Evolutionary conservation across 2,329 filamentous ascomycete genomes (phyloP), one percentile per base, ranked within the genome.

Genomic region (Ascochyta rabiei): DNA sequence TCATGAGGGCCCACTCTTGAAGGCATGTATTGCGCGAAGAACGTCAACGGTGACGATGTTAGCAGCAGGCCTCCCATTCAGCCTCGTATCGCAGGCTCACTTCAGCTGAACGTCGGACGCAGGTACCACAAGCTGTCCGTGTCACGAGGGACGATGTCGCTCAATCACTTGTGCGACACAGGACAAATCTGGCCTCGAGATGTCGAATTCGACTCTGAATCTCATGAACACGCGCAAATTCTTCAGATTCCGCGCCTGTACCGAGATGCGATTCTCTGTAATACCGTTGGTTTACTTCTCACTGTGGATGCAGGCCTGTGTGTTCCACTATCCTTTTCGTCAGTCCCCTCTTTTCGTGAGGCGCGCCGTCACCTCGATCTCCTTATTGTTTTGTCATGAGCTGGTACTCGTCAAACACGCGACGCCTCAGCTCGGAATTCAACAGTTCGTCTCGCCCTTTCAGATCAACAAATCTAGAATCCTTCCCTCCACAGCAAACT

Each of bases 11-110:
- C 52, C 52, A 50, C 54, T 38, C 10, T 31, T n/a, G 23, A 31
- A 44, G 42, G 38, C 43, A 52, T 50, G 42, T 53, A 47, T 56
- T 57, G 56, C 49, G 44, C 46, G 47, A 39, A 56, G 33, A 60
- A 61, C 61, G 62, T 62, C 60, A 63, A 62, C 26, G 45, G 58
- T 65, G 62, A 66, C 62, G 62, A 60, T 60, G 42, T 19, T 50
- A 47, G 45, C 44, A 43, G 41, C 30, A 47, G 37, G 23, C 48
- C 33, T 51, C 38, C 53, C 33, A 19, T 58, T 49, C 55, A 61
- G 60, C 60, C 55, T 62, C 60, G 52, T 39, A 30, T 38, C 38
- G 35, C 34, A 35, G 35, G 34, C 12, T 24, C 33, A 38, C 48
- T 34, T 23, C 42, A 50, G 41, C 44, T 55, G 43, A 52, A 24